These are phyloP conservation scores for Leucosporidium scottii DNA, from an alignment of 768 basidiomycete genomes.

Conservation along the genomic window DNA sequence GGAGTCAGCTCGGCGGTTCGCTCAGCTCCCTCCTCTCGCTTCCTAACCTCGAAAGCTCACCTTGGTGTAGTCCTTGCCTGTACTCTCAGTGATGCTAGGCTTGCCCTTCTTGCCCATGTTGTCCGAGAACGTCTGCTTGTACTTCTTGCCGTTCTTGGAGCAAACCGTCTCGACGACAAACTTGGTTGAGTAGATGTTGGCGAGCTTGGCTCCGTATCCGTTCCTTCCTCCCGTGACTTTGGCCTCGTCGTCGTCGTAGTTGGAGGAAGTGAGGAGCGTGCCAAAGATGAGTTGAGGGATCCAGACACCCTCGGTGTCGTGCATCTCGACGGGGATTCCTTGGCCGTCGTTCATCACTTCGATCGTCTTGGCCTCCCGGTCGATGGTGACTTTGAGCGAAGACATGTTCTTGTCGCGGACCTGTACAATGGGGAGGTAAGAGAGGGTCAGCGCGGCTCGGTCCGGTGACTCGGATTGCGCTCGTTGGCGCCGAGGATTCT, in stretches of 20 bases:
- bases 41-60: neutral
- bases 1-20: too few species aligned
- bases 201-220: conserved; percentile 94
- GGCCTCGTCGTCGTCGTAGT: conserved; percentile 98
- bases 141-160: conserved; percentile 76
- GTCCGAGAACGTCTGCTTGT: conserved; percentile 85
- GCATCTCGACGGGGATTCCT: conserved; percentile 95
- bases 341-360: conserved; percentile 92
- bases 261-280: conserved; percentile 84
- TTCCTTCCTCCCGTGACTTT: conserved; percentile 97
- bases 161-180: conserved; percentile 88
- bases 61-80: conserved; percentile 57
- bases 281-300: conserved; percentile 98
- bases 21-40: neutral
- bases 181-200: conserved; percentile 95
- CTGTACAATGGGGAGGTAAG: conserved; percentile 46
- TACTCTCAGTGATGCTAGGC: conserved; percentile 88
- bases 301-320: conserved; percentile 83
- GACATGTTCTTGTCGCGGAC: conserved; percentile 88
- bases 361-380: conserved; percentile 73
- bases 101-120: conserved; percentile 86
- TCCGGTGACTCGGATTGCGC: neutral
- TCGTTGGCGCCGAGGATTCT: neutral
- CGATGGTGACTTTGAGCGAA: conserved; percentile 76
- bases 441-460: neutral